phyloP scores from a whole-genome alignment of 1,284 basidiomycete species.

The Malassezia nana region DNA sequence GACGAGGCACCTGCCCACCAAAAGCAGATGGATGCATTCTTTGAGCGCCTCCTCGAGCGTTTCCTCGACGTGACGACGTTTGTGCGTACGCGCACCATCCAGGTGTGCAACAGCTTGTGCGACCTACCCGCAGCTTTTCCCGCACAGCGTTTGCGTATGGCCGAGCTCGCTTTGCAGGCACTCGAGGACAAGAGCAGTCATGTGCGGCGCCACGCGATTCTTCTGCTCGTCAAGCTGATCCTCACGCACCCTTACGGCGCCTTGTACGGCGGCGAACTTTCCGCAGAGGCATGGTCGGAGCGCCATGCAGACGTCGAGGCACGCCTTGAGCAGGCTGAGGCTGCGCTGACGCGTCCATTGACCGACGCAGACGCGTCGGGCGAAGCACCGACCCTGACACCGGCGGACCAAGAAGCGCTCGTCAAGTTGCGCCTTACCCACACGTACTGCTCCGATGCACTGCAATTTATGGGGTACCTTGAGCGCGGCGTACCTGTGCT shows the following conservation, averaged over 20 bases:
- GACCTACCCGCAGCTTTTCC: constrained; percentile 72
- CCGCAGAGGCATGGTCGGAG: constrained; percentile 63
- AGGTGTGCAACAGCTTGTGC: constrained; percentile 62
- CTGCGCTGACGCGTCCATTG: constrained; percentile 37
- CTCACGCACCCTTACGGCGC: constrained; percentile 80
- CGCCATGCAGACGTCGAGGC: constrained; percentile 55
- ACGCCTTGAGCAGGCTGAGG: constrained; percentile 53
- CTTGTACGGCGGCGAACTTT: constrained; percentile 73
- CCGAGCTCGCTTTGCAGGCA: constrained; percentile 64
- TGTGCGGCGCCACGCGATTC: constrained; percentile 74
- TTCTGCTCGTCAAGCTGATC: constrained; percentile 67
- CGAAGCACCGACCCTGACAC: constrained; percentile 45
- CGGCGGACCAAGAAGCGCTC: constrained; percentile 49
- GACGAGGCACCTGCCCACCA: constrained; percentile 53
- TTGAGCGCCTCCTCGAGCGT: constrained; percentile 72
- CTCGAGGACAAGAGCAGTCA: constrained; percentile 82
- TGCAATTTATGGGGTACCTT: constrained; percentile 73
- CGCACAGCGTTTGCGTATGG: constrained; percentile 69
- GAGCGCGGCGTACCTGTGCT: constrained; percentile 69
- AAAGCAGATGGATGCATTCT: constrained; percentile 74
- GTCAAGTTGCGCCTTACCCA: constrained; percentile 67
- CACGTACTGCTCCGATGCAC: constrained; percentile 76
- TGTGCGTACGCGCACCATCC: constrained; percentile 77
- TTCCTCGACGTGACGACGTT: constrained; percentile 81
- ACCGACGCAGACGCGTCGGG: constrained; percentile 40